phyloP scores from a whole-genome alignment of 1,139 yeast species.

The Lodderomyces elongisporus region DNA sequence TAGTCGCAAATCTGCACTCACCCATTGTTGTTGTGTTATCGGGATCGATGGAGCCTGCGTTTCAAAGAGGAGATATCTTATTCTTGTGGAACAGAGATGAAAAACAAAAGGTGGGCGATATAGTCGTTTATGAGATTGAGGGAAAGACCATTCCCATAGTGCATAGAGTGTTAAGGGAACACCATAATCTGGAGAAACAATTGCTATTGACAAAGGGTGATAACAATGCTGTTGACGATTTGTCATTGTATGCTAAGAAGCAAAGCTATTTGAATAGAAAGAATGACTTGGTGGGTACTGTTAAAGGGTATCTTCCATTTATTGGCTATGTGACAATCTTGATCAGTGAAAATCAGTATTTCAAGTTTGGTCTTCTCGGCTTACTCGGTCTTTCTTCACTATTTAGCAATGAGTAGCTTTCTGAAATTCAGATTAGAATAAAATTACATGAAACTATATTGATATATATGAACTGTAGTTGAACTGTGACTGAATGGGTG shows the following conservation, averaged over 20 bases:
- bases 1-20: constrained; percentile 77
- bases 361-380: constrained; percentile 68
- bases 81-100: constrained; percentile 83
- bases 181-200: constrained; percentile 57
- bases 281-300: constrained; percentile 81
- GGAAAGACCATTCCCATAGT: constrained; percentile 89
- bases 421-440: not conserved
- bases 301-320: constrained; percentile 85
- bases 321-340: constrained; percentile 89
- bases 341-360: constrained; percentile 81
- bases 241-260: constrained; percentile 73
- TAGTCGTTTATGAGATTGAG: constrained; percentile 87
- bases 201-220: constrained; percentile 91
- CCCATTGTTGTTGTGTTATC: constrained; percentile 96
- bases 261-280: constrained; percentile 74
- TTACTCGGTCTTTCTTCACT: constrained; percentile 57
- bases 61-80: constrained; percentile 93
- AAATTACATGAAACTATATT: no score
- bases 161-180: constrained; percentile 88
- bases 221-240: constrained; percentile 88
- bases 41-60: constrained; percentile 99
- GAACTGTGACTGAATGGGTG: no score
- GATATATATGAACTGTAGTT: no score
- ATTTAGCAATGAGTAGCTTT: constrained; percentile 43
- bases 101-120: constrained; percentile 77